Conservation (phyloP, 371 early-diverging fungal genomes). For the Blastocladiella emersonii region DNA sequence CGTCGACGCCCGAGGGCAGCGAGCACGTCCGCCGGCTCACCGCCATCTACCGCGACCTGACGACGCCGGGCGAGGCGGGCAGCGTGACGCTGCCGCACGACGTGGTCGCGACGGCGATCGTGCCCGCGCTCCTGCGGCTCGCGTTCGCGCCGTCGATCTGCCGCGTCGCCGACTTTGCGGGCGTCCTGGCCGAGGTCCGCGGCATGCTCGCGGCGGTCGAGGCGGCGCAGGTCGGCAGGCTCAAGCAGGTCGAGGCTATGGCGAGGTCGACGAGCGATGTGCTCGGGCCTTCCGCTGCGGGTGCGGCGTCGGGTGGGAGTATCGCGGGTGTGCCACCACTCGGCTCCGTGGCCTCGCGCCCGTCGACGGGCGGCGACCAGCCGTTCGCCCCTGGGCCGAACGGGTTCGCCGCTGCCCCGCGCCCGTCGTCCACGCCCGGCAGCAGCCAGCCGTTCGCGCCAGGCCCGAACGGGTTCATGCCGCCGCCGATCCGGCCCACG, state of each 20-base stretch:
- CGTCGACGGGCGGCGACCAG: too few relatives aligned
- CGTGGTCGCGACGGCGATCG: not conserved
- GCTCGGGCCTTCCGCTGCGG: too few relatives aligned
- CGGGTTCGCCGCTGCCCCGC: too few relatives aligned
- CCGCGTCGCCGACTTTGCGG: not conserved
- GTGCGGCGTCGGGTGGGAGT: too few relatives aligned
- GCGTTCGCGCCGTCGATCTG: not conserved
- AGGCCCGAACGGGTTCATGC: too few relatives aligned
- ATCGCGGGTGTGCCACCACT: too few relatives aligned
- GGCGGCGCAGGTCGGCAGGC: not conserved
- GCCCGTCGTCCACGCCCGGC: too few relatives aligned
- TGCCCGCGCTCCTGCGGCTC: not conserved
- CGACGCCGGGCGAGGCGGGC: too few relatives aligned
- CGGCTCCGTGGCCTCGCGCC: too few relatives aligned
- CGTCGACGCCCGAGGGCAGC: not conserved
- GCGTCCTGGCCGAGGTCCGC: not conserved
- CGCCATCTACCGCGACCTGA: not conserved
- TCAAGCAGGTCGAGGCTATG: not conserved
- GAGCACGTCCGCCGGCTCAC: not conserved
- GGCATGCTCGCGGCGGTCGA: not conserved
- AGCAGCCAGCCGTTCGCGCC: too few relatives aligned
- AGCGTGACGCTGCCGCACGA: not conserved
- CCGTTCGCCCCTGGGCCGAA: too few relatives aligned
- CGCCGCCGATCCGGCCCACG: too few relatives aligned
- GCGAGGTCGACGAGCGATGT: not conserved